Evolutionary conservation across 2,329 filamentous ascomycete genomes (phyloP).

Genomic region (Fusarium nodosum): DNA sequence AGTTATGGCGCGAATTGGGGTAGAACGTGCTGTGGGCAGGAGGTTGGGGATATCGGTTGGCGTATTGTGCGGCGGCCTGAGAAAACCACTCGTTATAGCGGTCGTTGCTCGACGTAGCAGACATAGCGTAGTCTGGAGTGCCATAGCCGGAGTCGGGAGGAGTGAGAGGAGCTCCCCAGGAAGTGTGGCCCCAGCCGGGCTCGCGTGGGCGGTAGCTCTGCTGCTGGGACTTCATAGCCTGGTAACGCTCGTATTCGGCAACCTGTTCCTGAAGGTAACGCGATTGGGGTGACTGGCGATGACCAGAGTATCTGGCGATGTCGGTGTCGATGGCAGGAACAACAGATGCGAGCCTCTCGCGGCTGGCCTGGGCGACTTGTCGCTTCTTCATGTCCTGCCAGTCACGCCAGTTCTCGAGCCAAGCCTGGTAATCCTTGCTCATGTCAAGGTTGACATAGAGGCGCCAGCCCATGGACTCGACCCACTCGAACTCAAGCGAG

Average conservation of each 20-base stretch:
- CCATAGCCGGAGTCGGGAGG: slow-evolving; percentile 73
- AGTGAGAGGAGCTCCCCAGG: slow-evolving; percentile 66
- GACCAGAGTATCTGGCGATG: slow-evolving; percentile 56
- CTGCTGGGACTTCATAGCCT: slow-evolving; percentile 61
- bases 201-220: slow-evolving; percentile 62
- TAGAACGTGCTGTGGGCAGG: slow-evolving; percentile 58
- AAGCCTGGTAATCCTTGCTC: slow-evolving; percentile 77
- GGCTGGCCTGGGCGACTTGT: slow-evolving; percentile 61
- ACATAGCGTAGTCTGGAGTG: slow-evolving; percentile 70
- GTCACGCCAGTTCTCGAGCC: slow-evolving; percentile 71
- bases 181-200: slow-evolving; percentile 60
- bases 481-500: slow-evolving; percentile 87
- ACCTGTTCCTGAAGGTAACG: slow-evolving; percentile 68
- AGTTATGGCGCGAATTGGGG: slow-evolving; percentile 56
- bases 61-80: slow-evolving; percentile 60
- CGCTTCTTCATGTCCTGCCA: slow-evolving; percentile 70
- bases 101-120: slow-evolving; percentile 66
- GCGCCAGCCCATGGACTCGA: slow-evolving; percentile 83
- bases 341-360: slow-evolving; percentile 64
- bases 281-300: slow-evolving; percentile 56
- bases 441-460: slow-evolving; percentile 88
- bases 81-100: slow-evolving; percentile 72
- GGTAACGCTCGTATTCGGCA: slow-evolving; percentile 65
- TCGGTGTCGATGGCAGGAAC: slow-evolving; percentile 63
- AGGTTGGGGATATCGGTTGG: slow-evolving; percentile 61